Evolutionary conservation across 768 basidiomycete genomes (phyloP), one percentile per base, ranked within the genome.

Genomic region (Pisolithus sp.): DNA sequence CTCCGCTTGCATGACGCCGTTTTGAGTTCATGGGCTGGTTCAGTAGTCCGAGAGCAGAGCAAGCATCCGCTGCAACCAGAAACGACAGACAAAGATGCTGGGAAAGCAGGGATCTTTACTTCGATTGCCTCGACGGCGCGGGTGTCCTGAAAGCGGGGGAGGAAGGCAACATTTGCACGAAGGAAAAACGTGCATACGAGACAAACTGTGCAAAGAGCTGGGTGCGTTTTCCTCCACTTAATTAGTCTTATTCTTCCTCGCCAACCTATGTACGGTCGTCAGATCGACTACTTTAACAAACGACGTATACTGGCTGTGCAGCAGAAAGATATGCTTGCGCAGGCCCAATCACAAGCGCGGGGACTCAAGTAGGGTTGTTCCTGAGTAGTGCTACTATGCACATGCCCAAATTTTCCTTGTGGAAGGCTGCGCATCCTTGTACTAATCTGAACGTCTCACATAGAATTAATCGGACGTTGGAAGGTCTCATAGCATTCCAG

Each of bases 251-350:
- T 34, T 34, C 13, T 34, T 43, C 48, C 26, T 20, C 48, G 52
- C 21, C 26, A 23, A 10, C 38, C 9, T 36, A 43, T 5, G 28
- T 39, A 49, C 46, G 13, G 9, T 39, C 55, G 31, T 58, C n/a
- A 97, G 94, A 85, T 97, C 60, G 89, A 89, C 24, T 95, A 97
- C 67, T 96, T 97, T 63, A 95, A 96, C 72, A 88, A 91, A 65
- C 82, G 93, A 34, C 77, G 93, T 49, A 79, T 90, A 34, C 78
- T 93, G 48, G 86, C 82, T 8, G 88, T 86, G 54, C 81, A 83
- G 51, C 89, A 91, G 68, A 88, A 85, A 61, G 81, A 82, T 38
- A 71, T 85, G 49, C 76, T 89, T 28, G 78, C 78, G 5, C 74
- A 73, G 53, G 70, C 69, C 21, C 67, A 68, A 42, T 61, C 47